These are phyloP conservation scores for Ophiostoma fasciatum DNA, from an alignment of 2,329 filamentous ascomycete genomes.

Conservation along the genomic window DNA sequence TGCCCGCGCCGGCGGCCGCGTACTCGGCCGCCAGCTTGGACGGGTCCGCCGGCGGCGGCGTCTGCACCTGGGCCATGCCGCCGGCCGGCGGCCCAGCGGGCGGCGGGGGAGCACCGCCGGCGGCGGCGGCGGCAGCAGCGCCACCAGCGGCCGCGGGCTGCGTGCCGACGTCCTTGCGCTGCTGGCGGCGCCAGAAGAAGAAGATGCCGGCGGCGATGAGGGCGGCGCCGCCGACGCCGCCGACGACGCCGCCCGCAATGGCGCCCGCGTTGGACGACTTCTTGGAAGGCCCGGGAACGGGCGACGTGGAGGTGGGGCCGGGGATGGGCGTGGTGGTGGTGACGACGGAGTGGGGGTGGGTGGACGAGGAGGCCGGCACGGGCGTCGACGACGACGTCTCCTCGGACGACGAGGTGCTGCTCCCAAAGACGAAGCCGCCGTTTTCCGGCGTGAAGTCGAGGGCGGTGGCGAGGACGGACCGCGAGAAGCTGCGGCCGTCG, in stretches of 20 bases:
- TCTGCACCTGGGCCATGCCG: constrained; percentile 5
- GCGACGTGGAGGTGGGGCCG: neutral
- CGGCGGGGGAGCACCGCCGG: neutral
- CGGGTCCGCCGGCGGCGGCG: neutral
- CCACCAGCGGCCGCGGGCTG: neutral
- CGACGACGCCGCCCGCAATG: constrained; percentile 21
- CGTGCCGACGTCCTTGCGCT: constrained; percentile 2
- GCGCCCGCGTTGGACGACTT: constrained; percentile 13
- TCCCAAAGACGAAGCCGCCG: too few species aligned
- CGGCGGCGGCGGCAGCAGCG: neutral
- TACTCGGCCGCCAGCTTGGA: constrained; percentile 3
- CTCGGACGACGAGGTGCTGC: neutral
- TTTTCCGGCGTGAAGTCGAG: neutral
- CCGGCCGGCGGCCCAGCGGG: neutral
- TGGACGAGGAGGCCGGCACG: neutral
- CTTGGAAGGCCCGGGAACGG: neutral
- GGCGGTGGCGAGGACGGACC: neutral
- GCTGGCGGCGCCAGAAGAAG: constrained; percentile 14
- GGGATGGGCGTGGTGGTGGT: neutral
- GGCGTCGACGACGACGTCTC: neutral
- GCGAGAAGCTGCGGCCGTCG: constrained; percentile 9
- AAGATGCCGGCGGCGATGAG: constrained; percentile 13
- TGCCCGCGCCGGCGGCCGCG: constrained; percentile 1
- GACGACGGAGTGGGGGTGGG: neutral
- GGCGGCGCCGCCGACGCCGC: constrained; percentile 18